A percentile compares a stretch with the other conserved stretches of the same genome.
Conservation (phyloP, 208 protist genomes). For the Wallacemonas sp. region DNA sequence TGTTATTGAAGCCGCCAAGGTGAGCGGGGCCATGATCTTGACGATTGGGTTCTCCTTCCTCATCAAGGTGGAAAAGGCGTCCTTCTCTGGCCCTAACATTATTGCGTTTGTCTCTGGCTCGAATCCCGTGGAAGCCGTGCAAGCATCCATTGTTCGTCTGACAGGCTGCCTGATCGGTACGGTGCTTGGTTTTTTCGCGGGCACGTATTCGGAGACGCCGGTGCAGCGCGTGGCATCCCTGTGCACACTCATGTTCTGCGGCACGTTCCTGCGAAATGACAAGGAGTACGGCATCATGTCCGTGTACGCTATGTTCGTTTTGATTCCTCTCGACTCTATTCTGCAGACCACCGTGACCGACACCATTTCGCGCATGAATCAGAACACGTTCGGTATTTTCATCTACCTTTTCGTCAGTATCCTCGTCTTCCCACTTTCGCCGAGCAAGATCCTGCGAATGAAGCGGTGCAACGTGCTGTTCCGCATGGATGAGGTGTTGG, state of each 20-base stretch:
- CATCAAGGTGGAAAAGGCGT: slow-evolving; percentile 58
- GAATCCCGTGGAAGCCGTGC: slow-evolving; percentile 86
- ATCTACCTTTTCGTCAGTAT: slow-evolving; percentile 86
- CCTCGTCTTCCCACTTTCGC: slow-evolving; percentile 72
- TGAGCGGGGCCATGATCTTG: slow-evolving; percentile 84
- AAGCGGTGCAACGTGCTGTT: slow-evolving; percentile 81
- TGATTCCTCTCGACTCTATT: slow-evolving; percentile 78
- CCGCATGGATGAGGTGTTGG: slow-evolving; percentile 49
- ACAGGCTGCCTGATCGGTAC: slow-evolving; percentile 86
- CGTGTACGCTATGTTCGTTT: slow-evolving; percentile 87
- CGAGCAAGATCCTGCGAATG: slow-evolving; percentile 65
- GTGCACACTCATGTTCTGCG: slow-evolving; percentile 76
- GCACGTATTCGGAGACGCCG: slow-evolving; percentile 63
- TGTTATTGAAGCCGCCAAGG: slow-evolving; percentile 87
- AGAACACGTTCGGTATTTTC: slow-evolving; percentile 90
- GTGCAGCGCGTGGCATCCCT: slow-evolving; percentile 79
- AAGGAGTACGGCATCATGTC: slow-evolving; percentile 87
- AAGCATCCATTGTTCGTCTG: slow-evolving; percentile 82
- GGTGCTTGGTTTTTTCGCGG: slow-evolving; percentile 87
- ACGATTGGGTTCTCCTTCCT: slow-evolving; percentile 79
- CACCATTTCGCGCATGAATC: slow-evolving; percentile 83
- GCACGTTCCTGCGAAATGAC: slow-evolving; percentile 79
- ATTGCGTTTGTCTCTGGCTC: slow-evolving; percentile 87
- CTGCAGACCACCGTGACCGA: slow-evolving; percentile 50
- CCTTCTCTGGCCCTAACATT: slow-evolving; percentile 83